Conservation (phyloP, 2,329 filamentous ascomycete species). For the Escovopsis sp. region DNA sequence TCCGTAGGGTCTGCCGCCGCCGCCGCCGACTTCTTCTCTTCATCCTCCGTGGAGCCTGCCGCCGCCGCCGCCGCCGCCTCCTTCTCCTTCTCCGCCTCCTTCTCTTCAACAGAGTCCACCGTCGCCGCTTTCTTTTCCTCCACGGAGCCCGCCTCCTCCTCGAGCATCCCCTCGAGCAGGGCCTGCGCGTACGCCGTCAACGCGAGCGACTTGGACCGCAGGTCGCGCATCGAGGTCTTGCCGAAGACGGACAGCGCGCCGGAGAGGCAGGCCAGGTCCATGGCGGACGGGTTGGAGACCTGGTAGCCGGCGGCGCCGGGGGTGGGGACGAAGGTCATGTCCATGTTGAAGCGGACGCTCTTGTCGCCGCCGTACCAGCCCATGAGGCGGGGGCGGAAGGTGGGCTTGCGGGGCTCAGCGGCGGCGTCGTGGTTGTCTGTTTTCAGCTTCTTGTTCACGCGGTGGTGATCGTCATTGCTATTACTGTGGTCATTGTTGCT, state of each 20-base stretch:
- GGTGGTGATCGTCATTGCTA: too few relatives aligned
- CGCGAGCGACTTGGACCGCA: conserved; percentile 56
- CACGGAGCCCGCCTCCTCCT: conserved; percentile 8
- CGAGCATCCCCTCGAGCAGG: conserved; percentile 36
- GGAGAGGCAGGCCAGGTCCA: conserved; percentile 62
- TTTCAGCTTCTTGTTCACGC: too few relatives aligned
- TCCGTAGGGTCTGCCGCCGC: too few relatives aligned
- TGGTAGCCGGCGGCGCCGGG: conserved; percentile 69
- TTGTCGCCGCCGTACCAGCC: conserved; percentile 87
- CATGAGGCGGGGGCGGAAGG: conserved; percentile 50
- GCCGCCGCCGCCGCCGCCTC: too few relatives aligned
- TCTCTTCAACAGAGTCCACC: too few relatives aligned
- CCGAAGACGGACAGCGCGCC: conserved; percentile 62
- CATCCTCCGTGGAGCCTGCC: too few relatives aligned
- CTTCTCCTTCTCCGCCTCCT: too few relatives aligned
- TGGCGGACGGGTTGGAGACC: conserved; percentile 64
- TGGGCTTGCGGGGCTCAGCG: conserved; percentile 8
- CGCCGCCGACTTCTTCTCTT: too few relatives aligned
- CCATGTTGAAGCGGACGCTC: conserved; percentile 64
- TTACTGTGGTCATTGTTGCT: too few relatives aligned
- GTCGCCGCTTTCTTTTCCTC: too few relatives aligned
- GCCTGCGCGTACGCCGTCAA: conserved; percentile 66
- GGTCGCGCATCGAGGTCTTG: conserved; percentile 49
- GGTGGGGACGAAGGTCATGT: conserved; percentile 63
- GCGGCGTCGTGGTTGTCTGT: too few relatives aligned